phyloP scores from a whole-genome alignment of 495 filamentous ascomycete genomes.

The Penicillium paxilli region DNA sequence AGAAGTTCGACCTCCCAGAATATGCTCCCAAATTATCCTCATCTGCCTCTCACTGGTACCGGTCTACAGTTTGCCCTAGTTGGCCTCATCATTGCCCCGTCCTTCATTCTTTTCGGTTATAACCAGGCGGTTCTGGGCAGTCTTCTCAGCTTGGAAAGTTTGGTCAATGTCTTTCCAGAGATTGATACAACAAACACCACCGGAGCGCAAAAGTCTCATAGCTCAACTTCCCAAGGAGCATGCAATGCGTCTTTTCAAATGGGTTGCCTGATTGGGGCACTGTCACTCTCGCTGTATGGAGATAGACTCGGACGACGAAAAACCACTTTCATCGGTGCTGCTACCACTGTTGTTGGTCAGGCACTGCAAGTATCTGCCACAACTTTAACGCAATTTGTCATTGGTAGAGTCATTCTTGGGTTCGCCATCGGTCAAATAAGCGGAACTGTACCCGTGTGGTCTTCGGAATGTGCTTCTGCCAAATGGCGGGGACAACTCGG shows the following conservation, averaged over 20 bases:
- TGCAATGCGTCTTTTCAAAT: constrained; percentile 10
- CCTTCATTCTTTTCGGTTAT: background rate
- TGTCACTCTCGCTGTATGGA: constrained; percentile 27
- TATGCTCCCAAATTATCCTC: too few species aligned
- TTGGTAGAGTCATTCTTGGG: constrained; percentile 41
- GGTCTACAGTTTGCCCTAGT: too few species aligned
- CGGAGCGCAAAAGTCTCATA: background rate
- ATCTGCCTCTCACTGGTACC: too few species aligned
- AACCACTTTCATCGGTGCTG: constrained; percentile 26
- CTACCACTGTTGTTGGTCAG: constrained; percentile 27
- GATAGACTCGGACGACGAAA: constrained; percentile 33
- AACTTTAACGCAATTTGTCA: constrained; percentile 37
- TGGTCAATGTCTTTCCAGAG: background rate
- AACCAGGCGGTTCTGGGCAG: background rate
- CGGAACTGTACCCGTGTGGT: constrained; percentile 46
- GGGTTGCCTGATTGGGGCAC: constrained; percentile 20
- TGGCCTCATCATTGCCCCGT: background rate
- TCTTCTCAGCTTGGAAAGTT: background rate
- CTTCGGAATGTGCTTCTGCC: constrained; percentile 39
- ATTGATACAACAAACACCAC: background rate
- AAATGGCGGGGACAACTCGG: constrained; percentile 21
- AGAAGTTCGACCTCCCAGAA: too few species aligned
- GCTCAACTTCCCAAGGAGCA: background rate
- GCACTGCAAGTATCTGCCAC: constrained; percentile 43
- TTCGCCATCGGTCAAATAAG: constrained; percentile 40